A percentile compares a stretch with the other conserved stretches of the same genome.
These are phyloP conservation scores for Fusarium drepaniforme DNA, from an alignment of 2,329 filamentous ascomycete species.

Conservation along the genomic window DNA sequence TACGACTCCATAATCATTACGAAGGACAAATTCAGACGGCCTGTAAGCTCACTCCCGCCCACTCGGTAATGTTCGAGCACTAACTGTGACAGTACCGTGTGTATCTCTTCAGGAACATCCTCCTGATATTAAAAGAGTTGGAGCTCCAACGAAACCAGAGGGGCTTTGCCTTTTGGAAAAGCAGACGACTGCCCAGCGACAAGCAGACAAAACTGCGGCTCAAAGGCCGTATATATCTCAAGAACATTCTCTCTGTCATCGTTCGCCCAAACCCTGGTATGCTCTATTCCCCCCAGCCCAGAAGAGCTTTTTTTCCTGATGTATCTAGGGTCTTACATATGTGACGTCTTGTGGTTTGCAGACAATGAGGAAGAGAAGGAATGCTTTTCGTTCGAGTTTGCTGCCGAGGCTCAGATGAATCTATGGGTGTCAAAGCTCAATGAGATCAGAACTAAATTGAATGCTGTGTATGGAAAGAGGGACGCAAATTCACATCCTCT, in stretches of 20 bases:
- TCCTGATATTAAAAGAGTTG: neutral
- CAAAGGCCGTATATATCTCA: neutral
- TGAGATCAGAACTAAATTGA: neutral
- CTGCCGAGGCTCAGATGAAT: neutral
- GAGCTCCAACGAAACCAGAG: neutral
- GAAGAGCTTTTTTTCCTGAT: neutral
- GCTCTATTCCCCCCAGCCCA: neutral
- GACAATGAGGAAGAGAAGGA: neutral
- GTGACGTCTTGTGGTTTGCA: neutral
- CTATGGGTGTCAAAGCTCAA: neutral
- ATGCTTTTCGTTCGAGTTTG: neutral
- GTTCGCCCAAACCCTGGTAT: neutral
- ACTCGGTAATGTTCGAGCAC: neutral
- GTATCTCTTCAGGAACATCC: neutral
- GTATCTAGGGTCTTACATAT: neutral
- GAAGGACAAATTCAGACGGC: neutral
- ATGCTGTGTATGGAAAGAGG: neutral
- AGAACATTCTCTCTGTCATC: neutral
- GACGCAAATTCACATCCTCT: neutral
- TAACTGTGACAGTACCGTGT: neutral
- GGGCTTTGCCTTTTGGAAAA: neutral
- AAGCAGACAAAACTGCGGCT: neutral
- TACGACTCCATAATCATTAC: neutral
- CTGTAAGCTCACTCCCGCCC: neutral
- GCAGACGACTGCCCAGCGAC: neutral